Conservation (phyloP, 2,329 filamentous ascomycete genomes). For the Aspergillus piperis region DNA sequence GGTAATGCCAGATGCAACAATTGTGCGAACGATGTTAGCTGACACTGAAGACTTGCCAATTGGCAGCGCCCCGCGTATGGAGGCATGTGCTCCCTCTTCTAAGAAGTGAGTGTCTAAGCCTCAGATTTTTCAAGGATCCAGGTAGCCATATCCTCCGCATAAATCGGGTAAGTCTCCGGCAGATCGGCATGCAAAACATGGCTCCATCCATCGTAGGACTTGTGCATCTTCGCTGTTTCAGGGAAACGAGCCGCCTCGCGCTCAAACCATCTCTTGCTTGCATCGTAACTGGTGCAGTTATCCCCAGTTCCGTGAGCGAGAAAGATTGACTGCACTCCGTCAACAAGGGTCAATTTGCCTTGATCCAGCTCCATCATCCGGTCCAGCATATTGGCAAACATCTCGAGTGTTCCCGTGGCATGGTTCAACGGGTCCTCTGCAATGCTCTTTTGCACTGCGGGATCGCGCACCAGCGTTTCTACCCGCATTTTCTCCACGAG, state of each 20-base stretch:
- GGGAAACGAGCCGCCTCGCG: constrained; percentile 5
- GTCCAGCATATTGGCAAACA: constrained; percentile 10
- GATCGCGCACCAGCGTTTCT: constrained; percentile 12
- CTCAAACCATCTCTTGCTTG: constrained; percentile 12
- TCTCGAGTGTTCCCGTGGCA: constrained; percentile 8
- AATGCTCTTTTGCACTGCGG: constrained; percentile 2
- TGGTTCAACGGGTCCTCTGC: constrained; percentile 10
- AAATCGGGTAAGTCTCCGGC: neutral
- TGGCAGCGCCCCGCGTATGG: neutral
- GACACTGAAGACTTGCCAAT: no score
- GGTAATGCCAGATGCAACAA: no score
- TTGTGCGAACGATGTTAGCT: no score
- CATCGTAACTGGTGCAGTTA: constrained; percentile 10
- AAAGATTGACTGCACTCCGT: constrained; percentile 10
- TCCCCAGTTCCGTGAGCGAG: constrained; percentile 11
- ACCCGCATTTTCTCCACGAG: constrained; percentile 7
- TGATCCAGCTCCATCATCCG: neutral
- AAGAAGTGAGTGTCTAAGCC: neutral
- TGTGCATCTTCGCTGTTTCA: constrained; percentile 1
- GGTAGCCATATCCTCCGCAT: neutral
- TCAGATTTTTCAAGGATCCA: neutral
- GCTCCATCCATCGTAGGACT: constrained; percentile 12
- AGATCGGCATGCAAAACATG: constrained; percentile 12
- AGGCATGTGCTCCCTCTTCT: rapidly evolving
- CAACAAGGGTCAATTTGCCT: neutral